Conservation (phyloP, 164 flowering plant genomes). For the Nymphaea thermarum region DNA sequence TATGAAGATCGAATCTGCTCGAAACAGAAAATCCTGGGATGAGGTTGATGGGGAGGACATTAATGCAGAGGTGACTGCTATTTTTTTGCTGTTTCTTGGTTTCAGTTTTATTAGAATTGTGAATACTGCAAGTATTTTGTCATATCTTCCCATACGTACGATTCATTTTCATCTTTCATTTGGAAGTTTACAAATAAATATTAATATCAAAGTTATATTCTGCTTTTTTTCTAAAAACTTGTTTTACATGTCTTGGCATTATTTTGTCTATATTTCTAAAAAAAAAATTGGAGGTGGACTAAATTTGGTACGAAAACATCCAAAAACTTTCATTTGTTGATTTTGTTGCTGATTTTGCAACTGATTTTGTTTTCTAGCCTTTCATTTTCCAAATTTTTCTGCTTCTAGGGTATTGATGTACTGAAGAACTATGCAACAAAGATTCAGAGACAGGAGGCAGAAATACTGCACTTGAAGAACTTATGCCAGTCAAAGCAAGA, state of each 20-base stretch:
- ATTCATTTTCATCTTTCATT: not conserved
- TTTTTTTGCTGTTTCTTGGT: too few relatives aligned
- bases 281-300: not conserved
- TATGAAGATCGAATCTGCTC: constrained; percentile 65
- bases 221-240: not conserved
- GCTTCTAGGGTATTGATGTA: constrained; percentile 48
- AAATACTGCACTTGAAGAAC: constrained; percentile 39
- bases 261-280: not conserved
- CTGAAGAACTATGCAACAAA: constrained; percentile 53
- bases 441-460: constrained; percentile 81
- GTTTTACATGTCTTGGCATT: not conserved
- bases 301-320: not conserved
- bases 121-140: too few relatives aligned
- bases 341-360: not conserved
- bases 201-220: not conserved
- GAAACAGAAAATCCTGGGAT: constrained; percentile 73
- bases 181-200: not conserved
- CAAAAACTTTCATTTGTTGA: not conserved
- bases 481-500: constrained; percentile 18
- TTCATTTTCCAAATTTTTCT: not conserved
- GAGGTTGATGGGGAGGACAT: constrained; percentile 39
- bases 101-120: too few relatives aligned
- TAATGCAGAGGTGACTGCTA: constrained; percentile 32
- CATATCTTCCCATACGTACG: not conserved
- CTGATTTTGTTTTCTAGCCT: too few relatives aligned